Base-by-base conservation (phyloP, 1,139 yeast genomes). In the Chernovozyma aurita region DNA sequence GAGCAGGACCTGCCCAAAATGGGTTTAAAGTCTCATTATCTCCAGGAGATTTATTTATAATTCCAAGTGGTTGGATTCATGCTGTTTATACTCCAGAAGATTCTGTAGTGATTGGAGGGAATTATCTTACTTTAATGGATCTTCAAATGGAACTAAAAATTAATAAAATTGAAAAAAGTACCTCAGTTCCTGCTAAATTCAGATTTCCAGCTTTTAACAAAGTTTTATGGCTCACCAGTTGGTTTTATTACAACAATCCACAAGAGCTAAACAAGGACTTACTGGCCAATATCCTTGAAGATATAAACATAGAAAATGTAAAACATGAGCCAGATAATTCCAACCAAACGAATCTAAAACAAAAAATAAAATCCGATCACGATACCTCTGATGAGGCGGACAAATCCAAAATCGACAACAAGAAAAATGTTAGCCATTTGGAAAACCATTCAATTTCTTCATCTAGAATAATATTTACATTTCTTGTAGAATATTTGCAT, bases 21-120 rank as follows among this genome's bases (percentile, higher is more conserved):
- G 90, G 95, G 3, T 66, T 84, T 38, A 76, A 78, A 38, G 80
- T 85, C n/a, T 74, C 76, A 11, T 59, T 88, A 18, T 46, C 52
- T 0, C 69, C 76, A 1, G 95, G 95, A 0, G 96, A 88, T 53
- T 70, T 87, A 18, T 71, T 88, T 57, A 67, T 87, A 13, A 82
- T 88, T 13, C 96, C 97, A 2, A 79, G 95, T 35, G 96, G 96
- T 0, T 88, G 95, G 95, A 87, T 88, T 35, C 97, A 88, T 57
- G 82, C 94, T 0, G 97, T 88, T 0, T 78, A 79, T 50, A 87
- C 96, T 0, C 94, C 95, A 0, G 63, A 65, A 15, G 95, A 88
- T 51, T 78, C 95, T 0, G 61, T 87, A 2, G 88, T 88, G 2
- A 76, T 88, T 38, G 96, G 97, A 2, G 96, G 97, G 0, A 88